phyloP scores from a whole-genome alignment of 1,139 yeast species.

The Lodderomyces oxycetoniae region DNA sequence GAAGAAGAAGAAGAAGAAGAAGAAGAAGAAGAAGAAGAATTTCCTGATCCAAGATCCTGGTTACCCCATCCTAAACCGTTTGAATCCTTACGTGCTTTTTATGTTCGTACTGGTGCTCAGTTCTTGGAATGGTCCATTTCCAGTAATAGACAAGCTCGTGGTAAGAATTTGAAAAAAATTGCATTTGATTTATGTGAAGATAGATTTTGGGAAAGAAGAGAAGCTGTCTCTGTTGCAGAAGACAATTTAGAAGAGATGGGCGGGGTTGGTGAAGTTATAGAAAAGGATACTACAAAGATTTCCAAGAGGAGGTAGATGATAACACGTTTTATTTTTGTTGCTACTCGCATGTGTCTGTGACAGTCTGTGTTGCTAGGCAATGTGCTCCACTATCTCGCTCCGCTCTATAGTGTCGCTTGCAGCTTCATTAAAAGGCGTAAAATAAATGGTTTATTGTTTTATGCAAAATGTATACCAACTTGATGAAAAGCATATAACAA shows the following conservation, averaged over 20 bases:
- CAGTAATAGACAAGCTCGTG: conserved; percentile 79
- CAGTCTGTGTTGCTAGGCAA: too few relatives aligned
- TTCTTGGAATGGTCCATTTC: conserved; percentile 93
- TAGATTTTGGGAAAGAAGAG: conserved; percentile 99
- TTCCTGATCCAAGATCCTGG: conserved; percentile 94
- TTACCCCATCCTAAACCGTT: conserved; percentile 97
- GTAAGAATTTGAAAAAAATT: conserved; percentile 82
- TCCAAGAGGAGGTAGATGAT: conserved; percentile 38
- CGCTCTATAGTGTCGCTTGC: too few relatives aligned
- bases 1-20: conserved; percentile 61
- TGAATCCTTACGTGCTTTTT: conserved; percentile 77
- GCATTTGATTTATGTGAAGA: conserved; percentile 90
- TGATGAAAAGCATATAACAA: conserved; percentile 91
- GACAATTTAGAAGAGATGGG: conserved; percentile 86
- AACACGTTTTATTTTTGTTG: background rate
- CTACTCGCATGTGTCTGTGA: too few relatives aligned
- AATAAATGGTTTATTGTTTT: too few relatives aligned
- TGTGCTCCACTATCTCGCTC: too few relatives aligned
- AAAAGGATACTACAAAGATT: conserved; percentile 55
- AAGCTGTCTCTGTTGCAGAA: conserved; percentile 81
- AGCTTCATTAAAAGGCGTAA: too few relatives aligned
- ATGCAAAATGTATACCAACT: conserved; percentile 95
- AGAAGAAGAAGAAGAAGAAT: conserved; percentile 55
- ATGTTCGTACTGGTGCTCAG: conserved; percentile 78
- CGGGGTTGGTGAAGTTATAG: conserved; percentile 88